Evolutionary conservation across 352 stramenopile genomes (phyloP), one percentile per base, ranked within the genome.

Genomic region (Peronospora farinosa): DNA sequence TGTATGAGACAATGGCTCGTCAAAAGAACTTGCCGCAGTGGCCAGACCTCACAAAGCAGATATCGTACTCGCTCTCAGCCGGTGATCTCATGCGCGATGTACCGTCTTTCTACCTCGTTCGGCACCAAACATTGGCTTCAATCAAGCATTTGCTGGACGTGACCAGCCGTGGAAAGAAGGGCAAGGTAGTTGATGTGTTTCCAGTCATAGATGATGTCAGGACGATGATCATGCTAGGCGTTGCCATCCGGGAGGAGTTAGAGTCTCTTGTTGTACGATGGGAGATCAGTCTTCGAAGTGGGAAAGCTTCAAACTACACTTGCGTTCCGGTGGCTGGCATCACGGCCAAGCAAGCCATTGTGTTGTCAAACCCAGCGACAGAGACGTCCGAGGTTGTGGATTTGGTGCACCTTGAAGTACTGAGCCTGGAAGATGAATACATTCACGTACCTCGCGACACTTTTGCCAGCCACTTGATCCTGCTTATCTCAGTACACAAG

Each of bases 401-500:
- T 39, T 63, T 91, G 31, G 67, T 91, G 4, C 46, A 54, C 17
- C 52, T 86, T 2, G 68, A 84, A 36, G 65, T 88, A 8, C 40
- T 91, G 12, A 72, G 58, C 15, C 61, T 91, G 15, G 79, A 91
- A 53, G 55, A 73, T 1, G 72, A 71, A 32, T 79, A 78, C 50
- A 86, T 86, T 44, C 75, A 84, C 44, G 79, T 87, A 30, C 73
- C 84, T 52, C 72, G 66, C 27, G 72, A 85, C 21, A 82, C 75
- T 15, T 83, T 65, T 37, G 77, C 75, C 40, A 86, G 73, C 28
- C 78, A 88, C 38, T 73, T 86, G 27, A 78, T 91, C 11, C 48
- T 91, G n/a, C 67, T 88, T 35, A 82, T 91, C 39, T 85, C 79
- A 33, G 73, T 88, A 31, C 75, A 91, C 63, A 91, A 91, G 47